Evolutionary conservation across 2,329 filamentous ascomycete species (phyloP), one percentile per base, ranked within the genome.

Genomic region (Fonsecaea nubica): DNA sequence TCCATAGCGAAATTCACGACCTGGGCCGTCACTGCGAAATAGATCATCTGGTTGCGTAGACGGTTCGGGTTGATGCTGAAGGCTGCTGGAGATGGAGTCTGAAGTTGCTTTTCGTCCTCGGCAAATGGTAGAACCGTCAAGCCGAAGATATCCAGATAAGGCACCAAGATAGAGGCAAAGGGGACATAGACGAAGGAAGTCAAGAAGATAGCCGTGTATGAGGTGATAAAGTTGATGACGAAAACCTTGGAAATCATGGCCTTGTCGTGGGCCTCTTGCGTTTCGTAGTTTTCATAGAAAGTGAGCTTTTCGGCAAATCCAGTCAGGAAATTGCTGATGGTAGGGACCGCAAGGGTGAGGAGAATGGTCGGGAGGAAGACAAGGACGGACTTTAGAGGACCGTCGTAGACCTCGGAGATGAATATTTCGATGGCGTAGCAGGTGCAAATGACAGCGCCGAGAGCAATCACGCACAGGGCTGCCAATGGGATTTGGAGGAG

Each of bases 351-450:
- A 0, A 90, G 86, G 1, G 92, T 93, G n/a, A 98, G 84, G 4
- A 99, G 87, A 33, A 95, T 84, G 0, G 94, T 97, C 0, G 95
- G 95, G 6, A 97, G 81, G 78, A 97, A 97, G 32, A 90, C 92
- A 72, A 99, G 78, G 66, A 96, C 89, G 21, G 86, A 86, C 80
- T 98, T 96, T 70, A 96, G 88, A 0, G 93, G 92, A 0, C 95
- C 95, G 66, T 89, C 86, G 78, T 99, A 98, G 15, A 98, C 89
- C 78, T 99, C 93, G 0, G 91, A 93, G 72, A 99, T 92, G 80
- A 98, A 97, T 36, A 98, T 92, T 76, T 99, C 95, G 68, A 97
- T 92, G 7, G 89, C 91, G 77, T 98, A 98, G 75, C 92, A 95
- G 13, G 87, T 87, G 12, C 91, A 88, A 70, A 98, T 97, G 72